phyloP scores from a whole-genome alignment of 1,284 basidiomycete species.

The Fistulinella staudtii region DNA sequence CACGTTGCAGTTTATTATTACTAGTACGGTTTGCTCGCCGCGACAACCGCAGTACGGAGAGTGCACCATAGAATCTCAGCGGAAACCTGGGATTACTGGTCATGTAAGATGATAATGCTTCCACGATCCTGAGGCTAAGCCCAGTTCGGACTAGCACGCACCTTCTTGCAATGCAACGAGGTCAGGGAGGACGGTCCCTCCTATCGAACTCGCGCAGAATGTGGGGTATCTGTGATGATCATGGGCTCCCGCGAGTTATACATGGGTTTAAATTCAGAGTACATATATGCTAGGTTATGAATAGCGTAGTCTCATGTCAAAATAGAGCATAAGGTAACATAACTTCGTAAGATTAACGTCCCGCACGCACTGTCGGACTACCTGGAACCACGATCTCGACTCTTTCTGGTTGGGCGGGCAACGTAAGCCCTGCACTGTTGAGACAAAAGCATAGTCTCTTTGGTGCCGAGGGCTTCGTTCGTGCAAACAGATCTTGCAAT shows the following conservation, averaged over 20 bases:
- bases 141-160: background rate
- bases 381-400: slow-evolving; percentile 21
- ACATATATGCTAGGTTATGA: slow-evolving; percentile 18
- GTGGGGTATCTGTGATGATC: too few species aligned
- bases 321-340: slow-evolving; percentile 15
- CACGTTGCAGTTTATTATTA: too few species aligned
- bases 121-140: background rate
- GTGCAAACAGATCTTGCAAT: slow-evolving; percentile 23
- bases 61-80: background rate
- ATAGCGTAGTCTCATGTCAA: slow-evolving; percentile 11
- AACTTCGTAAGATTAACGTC: slow-evolving; percentile 15
- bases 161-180: background rate
- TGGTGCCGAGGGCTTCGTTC: slow-evolving; percentile 5
- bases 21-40: too few species aligned
- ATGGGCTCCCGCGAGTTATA: slow-evolving; percentile 2
- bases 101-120: background rate
- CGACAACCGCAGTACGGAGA: too few species aligned
- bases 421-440: background rate
- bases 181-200: background rate
- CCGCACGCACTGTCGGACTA: slow-evolving; percentile 20
- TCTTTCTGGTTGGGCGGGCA: slow-evolving; percentile 6
- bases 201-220: too few species aligned
- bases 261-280: slow-evolving; percentile 4
- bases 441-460: slow-evolving; percentile 12
- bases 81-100: background rate